Conservation (phyloP, 2,329 filamentous ascomycete genomes). For the Nigrospora osmanthi region DNA sequence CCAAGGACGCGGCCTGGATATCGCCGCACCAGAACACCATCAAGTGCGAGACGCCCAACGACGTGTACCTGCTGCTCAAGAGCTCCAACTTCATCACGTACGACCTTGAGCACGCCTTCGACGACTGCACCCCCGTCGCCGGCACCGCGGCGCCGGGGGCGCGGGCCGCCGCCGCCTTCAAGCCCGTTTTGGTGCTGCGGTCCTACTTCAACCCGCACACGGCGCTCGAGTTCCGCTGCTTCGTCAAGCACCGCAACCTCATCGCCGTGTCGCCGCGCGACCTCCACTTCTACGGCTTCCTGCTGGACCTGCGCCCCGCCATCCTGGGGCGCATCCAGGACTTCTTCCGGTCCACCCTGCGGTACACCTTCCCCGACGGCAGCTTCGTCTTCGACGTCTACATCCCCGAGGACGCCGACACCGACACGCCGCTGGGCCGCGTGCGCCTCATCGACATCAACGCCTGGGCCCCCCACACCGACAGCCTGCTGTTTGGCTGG, state of each 20-base stretch:
- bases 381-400: conserved; percentile 92
- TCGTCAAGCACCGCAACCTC: conserved; percentile 75
- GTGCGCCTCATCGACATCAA: conserved; percentile 92
- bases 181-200: conserved; percentile 75
- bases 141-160: conserved; percentile 25
- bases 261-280: conserved; percentile 85
- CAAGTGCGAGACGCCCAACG: conserved; percentile 81
- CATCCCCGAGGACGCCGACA: conserved; percentile 58
- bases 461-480: conserved; percentile 84
- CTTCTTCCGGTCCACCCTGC: conserved; percentile 70
- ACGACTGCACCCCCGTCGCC: conserved; percentile 50
- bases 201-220: conserved; percentile 86
- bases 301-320: conserved; percentile 54
- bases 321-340: conserved; percentile 62
- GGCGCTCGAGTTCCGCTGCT: conserved; percentile 89
- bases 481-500: conserved; percentile 87
- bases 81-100: conserved; percentile 92
- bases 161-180: conserved; percentile 53
- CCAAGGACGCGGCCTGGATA: conserved; percentile 95
- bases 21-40: conserved; percentile 76
- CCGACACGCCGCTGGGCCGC: conserved; percentile 53
- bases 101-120: conserved; percentile 88
- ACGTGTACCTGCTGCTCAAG: conserved; percentile 90
- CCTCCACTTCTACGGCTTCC: conserved; percentile 82
- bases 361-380: conserved; percentile 72